A percentile compares a stretch with the other conserved stretches of the same genome.
Evolutionary conservation across 2,329 filamentous ascomycete species (phyloP).

Genomic region (Aspergillus sp.): DNA sequence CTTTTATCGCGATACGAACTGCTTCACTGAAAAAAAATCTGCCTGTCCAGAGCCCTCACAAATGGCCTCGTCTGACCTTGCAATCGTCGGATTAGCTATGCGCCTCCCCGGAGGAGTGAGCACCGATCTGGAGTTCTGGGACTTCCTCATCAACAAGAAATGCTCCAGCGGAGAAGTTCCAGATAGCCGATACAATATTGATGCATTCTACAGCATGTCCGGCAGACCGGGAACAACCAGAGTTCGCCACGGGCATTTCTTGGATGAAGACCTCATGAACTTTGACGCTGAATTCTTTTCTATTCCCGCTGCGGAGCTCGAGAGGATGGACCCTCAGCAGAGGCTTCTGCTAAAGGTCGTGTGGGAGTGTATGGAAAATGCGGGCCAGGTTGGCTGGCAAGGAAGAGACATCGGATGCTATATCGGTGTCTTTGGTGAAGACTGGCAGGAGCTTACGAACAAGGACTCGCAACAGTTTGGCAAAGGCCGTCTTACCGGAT

Average conservation of each 20-base stretch:
- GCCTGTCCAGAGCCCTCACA: too few relatives aligned
- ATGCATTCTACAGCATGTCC: constrained; percentile 21
- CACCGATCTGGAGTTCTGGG: constrained; percentile 18
- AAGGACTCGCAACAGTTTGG: constrained; percentile 19
- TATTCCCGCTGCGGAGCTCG: constrained; percentile 22
- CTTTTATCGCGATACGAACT: too few relatives aligned
- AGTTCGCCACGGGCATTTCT: constrained; percentile 28
- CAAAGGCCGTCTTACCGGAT: constrained; percentile 12
- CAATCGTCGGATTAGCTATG: constrained; percentile 24
- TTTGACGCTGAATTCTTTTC: constrained; percentile 30
- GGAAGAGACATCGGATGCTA: constrained; percentile 31
- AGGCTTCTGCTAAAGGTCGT: constrained; percentile 30
- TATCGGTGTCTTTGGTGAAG: constrained; percentile 24
- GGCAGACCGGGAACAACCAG: constrained; percentile 8
- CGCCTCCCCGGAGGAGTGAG: constrained; percentile 20
- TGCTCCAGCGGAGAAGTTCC: constrained; percentile 22
- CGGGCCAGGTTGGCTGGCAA: constrained; percentile 26
- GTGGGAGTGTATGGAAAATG: constrained; percentile 33
- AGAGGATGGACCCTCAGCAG: constrained; percentile 32
- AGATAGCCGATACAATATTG: constrained; percentile 21
- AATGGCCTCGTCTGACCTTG: too few relatives aligned
- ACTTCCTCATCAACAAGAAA: constrained; percentile 20
- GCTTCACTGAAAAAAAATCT: too few relatives aligned
- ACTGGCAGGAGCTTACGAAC: constrained; percentile 22
- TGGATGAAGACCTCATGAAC: constrained; percentile 25